Evolutionary conservation across 192 early-diverging fungal genomes (phyloP).

Genomic region (Umbelopsis isabellina): DNA sequence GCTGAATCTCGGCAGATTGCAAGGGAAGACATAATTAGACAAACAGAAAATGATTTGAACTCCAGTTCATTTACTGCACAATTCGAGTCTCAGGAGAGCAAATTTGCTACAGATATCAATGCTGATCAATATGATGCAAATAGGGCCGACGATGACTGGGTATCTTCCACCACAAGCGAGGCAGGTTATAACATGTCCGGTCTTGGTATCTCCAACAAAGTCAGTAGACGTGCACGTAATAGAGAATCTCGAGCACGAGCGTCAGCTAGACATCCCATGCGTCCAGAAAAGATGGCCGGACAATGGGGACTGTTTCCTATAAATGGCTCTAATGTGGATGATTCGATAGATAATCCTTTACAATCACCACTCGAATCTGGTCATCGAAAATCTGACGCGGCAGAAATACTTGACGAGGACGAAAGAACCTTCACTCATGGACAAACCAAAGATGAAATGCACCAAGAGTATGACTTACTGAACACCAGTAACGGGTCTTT

Average conservation of each 20-base stretch:
- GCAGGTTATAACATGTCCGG: background rate
- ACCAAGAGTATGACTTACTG: too few relatives aligned
- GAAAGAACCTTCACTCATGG: too few relatives aligned
- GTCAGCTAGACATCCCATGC: constrained; percentile 1
- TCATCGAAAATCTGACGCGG: background rate
- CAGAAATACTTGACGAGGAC: background rate
- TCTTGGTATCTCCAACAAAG: background rate
- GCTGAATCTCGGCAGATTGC: constrained; percentile 6
- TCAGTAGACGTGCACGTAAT: background rate
- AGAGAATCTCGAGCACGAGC: background rate
- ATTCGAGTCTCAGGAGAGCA: background rate
- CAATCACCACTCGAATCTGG: background rate
- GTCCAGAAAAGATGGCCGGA: constrained; percentile 3
- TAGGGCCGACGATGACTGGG: constrained; percentile 8
- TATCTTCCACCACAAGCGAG: background rate
- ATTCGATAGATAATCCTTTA: background rate
- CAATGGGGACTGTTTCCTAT: constrained; percentile 9
- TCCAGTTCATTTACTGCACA: background rate
- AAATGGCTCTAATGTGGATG: background rate
- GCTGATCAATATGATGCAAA: background rate
- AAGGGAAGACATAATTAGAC: background rate
- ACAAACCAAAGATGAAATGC: too few relatives aligned
- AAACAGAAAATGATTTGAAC: constrained; percentile 4
- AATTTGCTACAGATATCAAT: background rate
- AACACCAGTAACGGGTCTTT: too few relatives aligned